Base-by-base conservation (phyloP, 2,329 filamentous ascomycete genomes). In the Colletotrichum gloeosporioides region DNA sequence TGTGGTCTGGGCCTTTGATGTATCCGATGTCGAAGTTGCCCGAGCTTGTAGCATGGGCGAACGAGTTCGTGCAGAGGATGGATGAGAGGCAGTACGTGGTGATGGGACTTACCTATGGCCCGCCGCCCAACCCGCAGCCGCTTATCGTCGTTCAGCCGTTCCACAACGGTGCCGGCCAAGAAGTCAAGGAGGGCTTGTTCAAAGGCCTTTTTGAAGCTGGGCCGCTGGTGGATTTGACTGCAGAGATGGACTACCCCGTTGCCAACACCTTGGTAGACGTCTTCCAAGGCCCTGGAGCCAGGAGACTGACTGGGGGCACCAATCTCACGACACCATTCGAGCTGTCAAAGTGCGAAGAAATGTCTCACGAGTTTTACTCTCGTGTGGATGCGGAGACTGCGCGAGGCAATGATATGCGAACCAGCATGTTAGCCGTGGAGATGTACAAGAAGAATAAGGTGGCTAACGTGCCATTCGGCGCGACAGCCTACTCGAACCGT, bases 401-500 rank as follows among this genome's bases (percentile, higher is more conserved):
- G 7, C 32, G 55, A 13, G 80, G 79, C 7, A 79, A 83, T 7
- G 82, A 85, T 18, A 74, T 74, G 71, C 57, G 66, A 6, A 77
- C 83, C 15, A 82, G 79, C 53, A 71, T 82, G 2, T 79, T 87
- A 4, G 80, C 86, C 2, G 84, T 88, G 6, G 88, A 90, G 76
- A 82, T 86, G 29, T 84, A 85, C 29, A 84, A 88, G 25, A 84
- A 85, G 70, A 79, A 80, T 5, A 85, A 87, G 78, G 81, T 87
- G 29, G 81, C 82, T 2, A 78, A 82, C n/a, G 81, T 87, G 6
- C 78, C 82, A 0, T 77, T 82, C 1, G 76, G 81, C 4, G 83
- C 82, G 2, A 90, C 85, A 8, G 85, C 88, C 0, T 88, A 88
- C 72, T 86, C 87, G 5, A 88, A 86, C 76, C 84, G 88, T 6